Conservation (phyloP, 1,284 basidiomycete genomes). For the Rhizoctonia solani region DNA sequence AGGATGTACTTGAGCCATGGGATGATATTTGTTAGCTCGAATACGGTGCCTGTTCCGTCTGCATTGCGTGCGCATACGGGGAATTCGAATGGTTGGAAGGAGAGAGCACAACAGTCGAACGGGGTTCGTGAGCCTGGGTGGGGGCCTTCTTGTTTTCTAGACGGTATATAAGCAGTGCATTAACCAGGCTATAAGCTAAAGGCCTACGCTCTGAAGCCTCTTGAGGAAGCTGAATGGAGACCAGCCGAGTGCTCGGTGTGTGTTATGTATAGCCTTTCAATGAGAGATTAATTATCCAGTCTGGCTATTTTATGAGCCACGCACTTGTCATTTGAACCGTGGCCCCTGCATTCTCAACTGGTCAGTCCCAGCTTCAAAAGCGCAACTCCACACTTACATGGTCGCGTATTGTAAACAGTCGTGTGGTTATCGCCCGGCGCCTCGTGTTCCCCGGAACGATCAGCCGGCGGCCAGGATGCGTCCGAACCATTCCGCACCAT, state of each 20-base stretch:
- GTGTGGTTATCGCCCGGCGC: constrained; percentile 9
- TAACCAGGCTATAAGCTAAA: not conserved
- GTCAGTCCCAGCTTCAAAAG: not conserved
- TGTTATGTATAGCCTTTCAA: constrained; percentile 76
- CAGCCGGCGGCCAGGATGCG: constrained; percentile 1
- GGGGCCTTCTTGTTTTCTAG: constrained; percentile 67
- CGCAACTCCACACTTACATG: constrained; percentile 23
- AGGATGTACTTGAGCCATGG: constrained; percentile 84
- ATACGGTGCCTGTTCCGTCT: constrained; percentile 80
- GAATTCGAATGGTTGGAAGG: constrained; percentile 87
- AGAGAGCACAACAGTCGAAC: constrained; percentile 91
- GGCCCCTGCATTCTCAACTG: constrained; percentile 54
- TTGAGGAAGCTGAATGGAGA: constrained; percentile 70
- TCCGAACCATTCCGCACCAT: constrained; percentile 21
- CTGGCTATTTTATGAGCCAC: not conserved
- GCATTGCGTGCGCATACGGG: constrained; percentile 85
- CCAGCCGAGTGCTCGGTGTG: constrained; percentile 83
- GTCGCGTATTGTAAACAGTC: constrained; percentile 11
- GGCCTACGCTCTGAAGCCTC: constrained; percentile 69
- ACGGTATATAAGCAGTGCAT: constrained; percentile 14
- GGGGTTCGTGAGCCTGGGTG: constrained; percentile 68
- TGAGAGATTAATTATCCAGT: too few species aligned
- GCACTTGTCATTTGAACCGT: constrained; percentile 79
- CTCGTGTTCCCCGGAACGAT: not conserved
- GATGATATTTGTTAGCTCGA: constrained; percentile 87